Base-by-base conservation (phyloP, 805 yeast species). In the Ogataea paradorogensis region DNA sequence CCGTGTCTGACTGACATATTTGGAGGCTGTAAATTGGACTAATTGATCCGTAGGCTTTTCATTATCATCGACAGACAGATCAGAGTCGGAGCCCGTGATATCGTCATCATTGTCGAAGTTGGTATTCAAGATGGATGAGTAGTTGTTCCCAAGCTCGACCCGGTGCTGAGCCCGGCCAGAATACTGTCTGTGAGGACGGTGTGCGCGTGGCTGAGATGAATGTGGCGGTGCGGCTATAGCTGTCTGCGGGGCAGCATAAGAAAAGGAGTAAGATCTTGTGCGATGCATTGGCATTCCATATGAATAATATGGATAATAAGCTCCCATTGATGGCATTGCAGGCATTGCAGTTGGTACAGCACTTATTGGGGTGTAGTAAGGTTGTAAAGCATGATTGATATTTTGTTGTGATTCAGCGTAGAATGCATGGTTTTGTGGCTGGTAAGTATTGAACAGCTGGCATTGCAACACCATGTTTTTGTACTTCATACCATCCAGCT, bases 1-100 rank as follows among this genome's bases (percentile, higher is more conserved):
- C 15, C 80, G 52, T 14, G 64, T 60, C 3, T 67, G 66, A 47
- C 73, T 69, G 7, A 70, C 70, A 41, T 66, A 61, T 33, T 63
- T 57, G 8, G 53, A 34, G 9, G 48, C 46, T 9, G 48, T 44
- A 42, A 56, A 60, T n/a, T 42, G 37, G 22, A 42, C 45, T 20
- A 52, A 39, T 38, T 54, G 54, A 10, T 51, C 53, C 5, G 56
- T 46, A 7, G 53, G 37, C 33, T 46, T 48, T 11, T 48, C 50
- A 27, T 49, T 50, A 23, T 55, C 61, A 35, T 52, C 59, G 13
- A 35, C 32, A 9, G 35, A 31, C 23, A 39, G 31, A 18, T 35
- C 40, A 23, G 34, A 21, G 11, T 30, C 43, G 9, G 33, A 26
- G 27, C 13, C 41, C 13, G 15, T 8, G 13, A 13, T 28, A 15